phyloP scores from a whole-genome alignment of 2,329 filamentous ascomycete genomes.

The Cadophora luteo-olivacea region DNA sequence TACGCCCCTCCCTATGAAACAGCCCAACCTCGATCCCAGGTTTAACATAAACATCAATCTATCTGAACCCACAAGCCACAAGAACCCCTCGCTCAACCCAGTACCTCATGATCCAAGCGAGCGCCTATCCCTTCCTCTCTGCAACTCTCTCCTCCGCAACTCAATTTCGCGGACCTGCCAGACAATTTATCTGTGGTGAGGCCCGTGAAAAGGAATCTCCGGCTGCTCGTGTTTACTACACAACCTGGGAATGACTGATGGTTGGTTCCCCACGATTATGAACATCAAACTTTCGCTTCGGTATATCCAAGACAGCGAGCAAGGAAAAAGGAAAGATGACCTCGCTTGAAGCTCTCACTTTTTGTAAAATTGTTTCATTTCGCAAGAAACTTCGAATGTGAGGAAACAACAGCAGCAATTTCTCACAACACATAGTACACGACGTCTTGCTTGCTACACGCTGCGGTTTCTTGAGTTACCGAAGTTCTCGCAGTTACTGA shows the following conservation, averaged over 20 bases:
- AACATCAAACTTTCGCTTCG: neutral
- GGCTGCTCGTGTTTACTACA: neutral
- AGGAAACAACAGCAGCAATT: neutral
- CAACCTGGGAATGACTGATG: too few relatives aligned
- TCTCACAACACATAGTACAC: neutral
- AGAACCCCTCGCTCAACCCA: neutral
- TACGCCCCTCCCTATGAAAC: constrained; percentile 1
- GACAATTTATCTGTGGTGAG: neutral
- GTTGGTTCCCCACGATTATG: neutral
- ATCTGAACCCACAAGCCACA: neutral
- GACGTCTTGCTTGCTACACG: too few relatives aligned
- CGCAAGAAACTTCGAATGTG: neutral
- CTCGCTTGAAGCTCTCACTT: neutral
- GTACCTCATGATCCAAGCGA: neutral
- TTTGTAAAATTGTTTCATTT: neutral
- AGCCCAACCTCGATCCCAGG: neutral
- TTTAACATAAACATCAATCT: constrained; percentile 11
- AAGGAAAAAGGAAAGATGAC: neutral
- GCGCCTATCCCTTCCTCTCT: neutral
- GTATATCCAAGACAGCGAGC: neutral
- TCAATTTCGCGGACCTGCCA: constrained; percentile 1
- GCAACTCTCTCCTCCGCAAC: neutral
- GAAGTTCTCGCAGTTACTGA: neutral
- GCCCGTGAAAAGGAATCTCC: neutral
- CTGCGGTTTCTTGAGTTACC: too few relatives aligned